These are phyloP conservation scores for Clavispora vitiphila DNA, from an alignment of 805 yeast genomes.

Conservation along the genomic window DNA sequence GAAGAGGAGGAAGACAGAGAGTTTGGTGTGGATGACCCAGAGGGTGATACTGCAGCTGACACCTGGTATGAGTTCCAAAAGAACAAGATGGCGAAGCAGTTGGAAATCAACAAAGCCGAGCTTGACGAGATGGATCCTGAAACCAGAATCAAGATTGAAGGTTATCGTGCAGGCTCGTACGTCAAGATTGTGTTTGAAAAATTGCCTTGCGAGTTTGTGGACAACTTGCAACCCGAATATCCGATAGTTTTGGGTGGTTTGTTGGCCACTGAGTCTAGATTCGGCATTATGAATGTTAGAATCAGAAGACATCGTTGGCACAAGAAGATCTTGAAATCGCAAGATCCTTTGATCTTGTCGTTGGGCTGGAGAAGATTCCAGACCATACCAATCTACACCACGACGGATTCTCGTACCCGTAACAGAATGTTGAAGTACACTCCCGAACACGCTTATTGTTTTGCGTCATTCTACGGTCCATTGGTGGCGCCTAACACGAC, in stretches of 20 bases:
- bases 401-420: conserved; percentile 95
- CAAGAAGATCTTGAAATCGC: conserved; percentile 88
- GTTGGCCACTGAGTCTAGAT: conserved; percentile 83
- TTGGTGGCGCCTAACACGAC: conserved; percentile 96
- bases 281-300: conserved; percentile 89
- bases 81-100: conserved; percentile 93
- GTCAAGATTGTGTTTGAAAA: conserved; percentile 80
- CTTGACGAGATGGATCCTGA: conserved; percentile 66
- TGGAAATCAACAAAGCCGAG: conserved; percentile 86
- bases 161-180: conserved; percentile 89
- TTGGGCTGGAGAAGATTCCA: conserved; percentile 99
- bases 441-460: conserved; percentile 96
- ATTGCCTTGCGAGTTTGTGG: conserved; percentile 85
- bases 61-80: conserved; percentile 98
- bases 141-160: conserved; percentile 81
- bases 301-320: conserved; percentile 99
- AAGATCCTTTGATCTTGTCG: conserved; percentile 90
- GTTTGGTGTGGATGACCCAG: conserved; percentile 75
- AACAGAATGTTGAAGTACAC: conserved; percentile 97
- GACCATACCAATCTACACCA: conserved; percentile 91
- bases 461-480: conserved; percentile 95
- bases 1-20: conserved; percentile 69
- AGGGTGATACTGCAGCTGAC: conserved; percentile 68
- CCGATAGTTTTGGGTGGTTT: conserved; percentile 91
- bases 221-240: conserved; percentile 76